Evolutionary conservation across 805 yeast genomes (phyloP), one percentile per base, ranked within the genome.

Genomic region (Wickerhamiella lipophila): DNA sequence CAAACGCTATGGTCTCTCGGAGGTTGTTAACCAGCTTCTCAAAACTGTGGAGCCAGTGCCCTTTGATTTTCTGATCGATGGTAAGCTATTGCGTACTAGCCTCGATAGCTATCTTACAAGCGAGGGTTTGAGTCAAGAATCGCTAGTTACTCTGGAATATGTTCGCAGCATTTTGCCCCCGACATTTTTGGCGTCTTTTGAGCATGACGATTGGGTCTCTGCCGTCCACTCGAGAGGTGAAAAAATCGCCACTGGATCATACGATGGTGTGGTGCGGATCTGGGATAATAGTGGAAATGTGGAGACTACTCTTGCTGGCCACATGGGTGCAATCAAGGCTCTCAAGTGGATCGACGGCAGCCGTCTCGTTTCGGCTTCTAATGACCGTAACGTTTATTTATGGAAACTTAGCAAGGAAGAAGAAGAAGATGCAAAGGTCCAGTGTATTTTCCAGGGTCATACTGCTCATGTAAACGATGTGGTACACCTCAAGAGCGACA

Each of bases 161-260:
- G 85, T 95, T 11, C 75, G 95, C 56, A 87, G 96, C 0, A 81
- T 87, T 34, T 73, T 89, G 46, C 98, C 98, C 16, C 98, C 98
- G n/a, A 79, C 89, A 22, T 88, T 77, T 60, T 69, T 87, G 54
- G 86, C 94, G 2, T 80, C 94, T 41, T 92, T 81, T 66, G 77
- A 79, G 60, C 87, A 89, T 60, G 95, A 89, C 53, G 98, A 92
- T 66, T 92, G 98, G 98, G 77, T 92, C 21, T 84, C 95, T 19
- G 75, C 94, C 1, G 72, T 82, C 22, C 77, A 77, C 60, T 64
- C 80, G 57, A 52, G 69, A 52, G 38, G 53, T 44, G 36, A 30
- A 13, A 40, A 64, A 69, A 83, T 89, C 48, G 70, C 87, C 41
- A 78, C 92, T 12, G 98, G 97, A 35, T 79, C 94, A 0, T 92